Conservation (phyloP, 2,329 filamentous ascomycete genomes). For the Neofusicoccum ribis region DNA sequence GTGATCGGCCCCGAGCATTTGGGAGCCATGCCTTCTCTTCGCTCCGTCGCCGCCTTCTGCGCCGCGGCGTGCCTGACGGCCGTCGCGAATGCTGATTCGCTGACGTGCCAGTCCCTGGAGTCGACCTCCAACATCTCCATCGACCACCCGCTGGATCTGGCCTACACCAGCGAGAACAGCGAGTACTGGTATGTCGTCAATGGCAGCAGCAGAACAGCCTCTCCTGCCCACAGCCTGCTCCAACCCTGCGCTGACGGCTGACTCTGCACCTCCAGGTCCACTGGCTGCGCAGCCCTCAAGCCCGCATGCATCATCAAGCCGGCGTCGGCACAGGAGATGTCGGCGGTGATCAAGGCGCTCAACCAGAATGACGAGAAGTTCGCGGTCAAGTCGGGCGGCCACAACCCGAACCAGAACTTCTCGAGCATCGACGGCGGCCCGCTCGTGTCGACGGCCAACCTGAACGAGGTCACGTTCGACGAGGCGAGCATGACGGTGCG, state of each 20-base stretch:
- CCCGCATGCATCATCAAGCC: slow-evolving; percentile 32
- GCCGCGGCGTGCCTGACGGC: background rate
- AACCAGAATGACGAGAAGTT: slow-evolving; percentile 46
- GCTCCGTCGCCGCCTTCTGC: background rate
- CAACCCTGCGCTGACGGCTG: background rate
- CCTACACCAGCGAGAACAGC: slow-evolving; percentile 7
- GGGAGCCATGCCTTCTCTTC: slow-evolving; percentile 1
- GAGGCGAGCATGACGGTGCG: slow-evolving; percentile 29
- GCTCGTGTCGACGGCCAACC: slow-evolving; percentile 46
- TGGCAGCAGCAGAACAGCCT: no score
- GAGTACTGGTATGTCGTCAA: slow-evolving; percentile 9
- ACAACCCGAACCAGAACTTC: slow-evolving; percentile 50
- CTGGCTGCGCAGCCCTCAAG: slow-evolving; percentile 32
- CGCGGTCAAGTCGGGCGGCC: slow-evolving; percentile 55
- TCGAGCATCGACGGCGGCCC: slow-evolving; percentile 47
- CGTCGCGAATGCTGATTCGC: slow-evolving; percentile 1
- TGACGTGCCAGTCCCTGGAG: slow-evolving; percentile 12
- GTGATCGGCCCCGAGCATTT: background rate
- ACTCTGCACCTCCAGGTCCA: slow-evolving; percentile 25
- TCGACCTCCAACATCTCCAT: slow-evolving; percentile 2
- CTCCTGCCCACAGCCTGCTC: background rate
- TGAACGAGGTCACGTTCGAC: slow-evolving; percentile 32
- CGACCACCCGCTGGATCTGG: background rate
- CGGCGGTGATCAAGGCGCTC: slow-evolving; percentile 54
- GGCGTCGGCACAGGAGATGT: slow-evolving; percentile 48